These are phyloP conservation scores for Dorcoceras hygrometricum DNA, from an alignment of 257 asterid genomes.

Conservation along the genomic window DNA sequence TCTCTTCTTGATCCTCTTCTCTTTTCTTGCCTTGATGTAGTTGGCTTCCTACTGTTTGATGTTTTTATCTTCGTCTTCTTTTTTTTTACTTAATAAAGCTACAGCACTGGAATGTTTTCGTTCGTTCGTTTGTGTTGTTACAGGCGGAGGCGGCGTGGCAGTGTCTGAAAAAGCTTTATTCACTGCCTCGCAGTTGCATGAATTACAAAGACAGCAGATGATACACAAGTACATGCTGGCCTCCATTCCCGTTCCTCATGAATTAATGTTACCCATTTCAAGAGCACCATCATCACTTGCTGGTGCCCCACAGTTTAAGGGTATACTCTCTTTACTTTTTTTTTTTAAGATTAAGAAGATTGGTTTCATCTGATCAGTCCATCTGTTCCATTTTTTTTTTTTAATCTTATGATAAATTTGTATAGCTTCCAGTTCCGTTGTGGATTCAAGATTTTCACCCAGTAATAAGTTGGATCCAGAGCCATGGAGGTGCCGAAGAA, in stretches of 20 bases:
- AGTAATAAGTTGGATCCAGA: constrained; percentile 59
- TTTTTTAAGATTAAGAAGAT: too few relatives aligned
- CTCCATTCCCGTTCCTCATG: constrained; percentile 55
- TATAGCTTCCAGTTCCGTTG: constrained; percentile 26
- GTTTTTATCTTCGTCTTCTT: background rate
- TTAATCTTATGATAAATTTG: background rate
- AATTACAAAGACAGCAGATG: constrained; percentile 58
- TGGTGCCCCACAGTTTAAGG: constrained; percentile 40
- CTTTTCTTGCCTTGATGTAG: background rate
- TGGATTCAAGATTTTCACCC: constrained; percentile 39
- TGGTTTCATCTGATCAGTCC: background rate
- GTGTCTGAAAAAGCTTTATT: constrained; percentile 38
- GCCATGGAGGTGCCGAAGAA: constrained; percentile 74
- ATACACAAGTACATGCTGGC: constrained; percentile 57
- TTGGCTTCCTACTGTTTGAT: background rate
- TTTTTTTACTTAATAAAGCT: background rate
- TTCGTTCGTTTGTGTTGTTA: background rate
- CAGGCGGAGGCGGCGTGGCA: constrained; percentile 25
- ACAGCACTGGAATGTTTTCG: background rate
- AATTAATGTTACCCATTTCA: constrained; percentile 34
- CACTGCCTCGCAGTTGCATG: constrained; percentile 62
- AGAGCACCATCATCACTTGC: constrained; percentile 23
- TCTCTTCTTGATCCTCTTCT: background rate
- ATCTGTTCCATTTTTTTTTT: background rate
- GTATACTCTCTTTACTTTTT: constrained; percentile 31